A percentile compares a stretch with the other conserved stretches of the same genome.
phyloP scores from a whole-genome alignment of 1,284 basidiomycete species.

The Peniophora sp. region DNA sequence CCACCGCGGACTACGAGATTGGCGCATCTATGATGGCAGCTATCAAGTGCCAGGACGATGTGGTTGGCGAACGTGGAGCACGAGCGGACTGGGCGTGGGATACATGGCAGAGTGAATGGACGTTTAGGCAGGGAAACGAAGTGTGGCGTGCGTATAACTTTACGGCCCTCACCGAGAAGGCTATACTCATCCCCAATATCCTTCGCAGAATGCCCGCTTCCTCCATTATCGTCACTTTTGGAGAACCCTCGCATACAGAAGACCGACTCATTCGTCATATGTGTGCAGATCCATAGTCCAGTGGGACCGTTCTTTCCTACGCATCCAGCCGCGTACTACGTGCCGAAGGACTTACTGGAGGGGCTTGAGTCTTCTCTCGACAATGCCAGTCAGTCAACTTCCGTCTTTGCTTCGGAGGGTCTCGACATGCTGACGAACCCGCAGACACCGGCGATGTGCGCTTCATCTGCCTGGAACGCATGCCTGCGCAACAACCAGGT shows the following conservation, averaged over 20 bases:
- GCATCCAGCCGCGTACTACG: slow-evolving; percentile 56
- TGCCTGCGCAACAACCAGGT: slow-evolving; percentile 18
- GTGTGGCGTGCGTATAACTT: slow-evolving; percentile 49
- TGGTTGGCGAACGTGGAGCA: slow-evolving; percentile 51
- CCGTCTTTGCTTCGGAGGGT: slow-evolving; percentile 9
- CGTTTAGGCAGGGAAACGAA: slow-evolving; percentile 59
- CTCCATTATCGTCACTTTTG: slow-evolving; percentile 52
- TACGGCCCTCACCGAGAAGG: background rate
- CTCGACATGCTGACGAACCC: slow-evolving; percentile 3
- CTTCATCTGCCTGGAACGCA: slow-evolving; percentile 66
- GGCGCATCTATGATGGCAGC: slow-evolving; percentile 65
- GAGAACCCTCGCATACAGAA: slow-evolving; percentile 49
- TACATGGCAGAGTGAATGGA: slow-evolving; percentile 55
- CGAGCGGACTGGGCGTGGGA: slow-evolving; percentile 73
- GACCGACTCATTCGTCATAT: slow-evolving; percentile 61
- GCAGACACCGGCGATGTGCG: slow-evolving; percentile 46
- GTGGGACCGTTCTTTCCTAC: slow-evolving; percentile 57
- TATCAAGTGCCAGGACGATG: slow-evolving; percentile 58
- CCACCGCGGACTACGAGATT: slow-evolving; percentile 51
- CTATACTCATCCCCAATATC: background rate
- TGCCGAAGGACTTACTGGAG: slow-evolving; percentile 54
- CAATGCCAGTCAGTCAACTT: slow-evolving; percentile 44
- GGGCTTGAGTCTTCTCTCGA: slow-evolving; percentile 56
- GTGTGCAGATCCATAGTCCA: slow-evolving; percentile 64
- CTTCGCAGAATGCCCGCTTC: slow-evolving; percentile 52